Evolutionary conservation across 306 rosid genomes (phyloP).

Genomic region (Cicer bijugum): DNA sequence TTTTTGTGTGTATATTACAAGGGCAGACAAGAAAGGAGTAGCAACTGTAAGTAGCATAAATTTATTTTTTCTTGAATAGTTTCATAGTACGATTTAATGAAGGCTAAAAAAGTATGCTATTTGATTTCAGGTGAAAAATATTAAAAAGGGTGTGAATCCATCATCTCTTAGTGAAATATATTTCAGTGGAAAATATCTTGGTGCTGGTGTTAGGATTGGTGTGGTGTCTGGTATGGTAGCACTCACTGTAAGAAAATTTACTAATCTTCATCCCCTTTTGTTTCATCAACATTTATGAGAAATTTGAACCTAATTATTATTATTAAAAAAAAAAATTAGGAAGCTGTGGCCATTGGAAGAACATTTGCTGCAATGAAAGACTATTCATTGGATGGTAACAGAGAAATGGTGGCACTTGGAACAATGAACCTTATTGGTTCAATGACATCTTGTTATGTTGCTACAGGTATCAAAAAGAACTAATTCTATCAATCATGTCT

Average conservation of each 20-base stretch:
- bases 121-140: conserved; percentile 60
- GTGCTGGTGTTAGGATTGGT: conserved; percentile 69
- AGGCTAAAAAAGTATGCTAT: background rate
- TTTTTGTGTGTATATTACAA: conserved; percentile 67
- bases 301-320: background rate
- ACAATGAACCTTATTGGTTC: conserved; percentile 87
- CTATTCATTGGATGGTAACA: conserved; percentile 81
- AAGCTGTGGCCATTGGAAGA: conserved; percentile 93
- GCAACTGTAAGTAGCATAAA: conserved; percentile 61
- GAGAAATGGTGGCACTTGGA: conserved; percentile 95
- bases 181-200: conserved; percentile 65
- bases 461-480: conserved; percentile 59
- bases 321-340: conserved; percentile 53
- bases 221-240: conserved; percentile 69
- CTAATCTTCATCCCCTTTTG: background rate
- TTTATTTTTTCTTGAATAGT: background rate
- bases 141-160: conserved; percentile 69
- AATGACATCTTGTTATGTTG: conserved; percentile 77
- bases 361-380: conserved; percentile 84
- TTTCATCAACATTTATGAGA: background rate
- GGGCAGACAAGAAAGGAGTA: conserved; percentile 75
- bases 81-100: background rate
- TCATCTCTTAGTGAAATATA: conserved; percentile 60
- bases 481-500: too few species aligned
- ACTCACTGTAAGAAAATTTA: conserved; percentile 64